Percentiles rank a stretch among this genome's conserved stretches.
Evolutionary conservation across 148 eudicot genomes (phyloP).

Genomic region (Fagopyrum esculentum): DNA sequence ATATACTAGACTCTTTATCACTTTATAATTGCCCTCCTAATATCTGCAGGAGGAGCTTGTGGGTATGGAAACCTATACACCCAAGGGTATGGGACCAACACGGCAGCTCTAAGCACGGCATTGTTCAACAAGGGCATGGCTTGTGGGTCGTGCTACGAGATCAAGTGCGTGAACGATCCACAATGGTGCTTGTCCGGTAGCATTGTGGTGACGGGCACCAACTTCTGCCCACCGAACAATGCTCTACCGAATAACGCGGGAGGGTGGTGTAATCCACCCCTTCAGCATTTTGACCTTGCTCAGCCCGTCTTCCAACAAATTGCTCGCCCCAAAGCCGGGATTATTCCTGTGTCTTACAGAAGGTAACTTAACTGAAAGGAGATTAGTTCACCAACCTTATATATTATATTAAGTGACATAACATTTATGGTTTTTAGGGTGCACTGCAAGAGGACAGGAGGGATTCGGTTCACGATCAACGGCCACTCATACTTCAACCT

Average conservation of each 20-base stretch:
- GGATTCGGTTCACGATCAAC: constrained; percentile 12
- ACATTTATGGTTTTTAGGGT: constrained; percentile 14
- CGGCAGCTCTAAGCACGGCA: constrained; percentile 41
- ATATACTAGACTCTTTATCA: too few relatives aligned
- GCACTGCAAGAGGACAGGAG: constrained; percentile 4
- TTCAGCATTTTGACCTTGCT: constrained; percentile 31
- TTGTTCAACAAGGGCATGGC: constrained; percentile 41
- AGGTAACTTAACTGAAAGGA: constrained; percentile 20
- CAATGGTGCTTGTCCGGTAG: constrained; percentile 27
- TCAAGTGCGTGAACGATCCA: constrained; percentile 23
- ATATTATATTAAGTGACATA: too few relatives aligned
- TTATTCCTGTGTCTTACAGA: constrained; percentile 30
- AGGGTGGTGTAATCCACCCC: constrained; percentile 36
- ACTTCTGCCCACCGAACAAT: constrained; percentile 32
- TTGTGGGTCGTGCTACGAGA: constrained; percentile 40
- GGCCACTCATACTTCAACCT: constrained; percentile 28
- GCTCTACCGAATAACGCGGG: constrained; percentile 18
- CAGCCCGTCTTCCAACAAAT: constrained; percentile 26
- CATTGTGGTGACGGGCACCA: constrained; percentile 26
- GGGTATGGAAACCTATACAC: constrained; percentile 41
- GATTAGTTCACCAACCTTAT: too few relatives aligned
- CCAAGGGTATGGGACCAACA: constrained; percentile 37
- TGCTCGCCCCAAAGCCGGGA: constrained; percentile 30
- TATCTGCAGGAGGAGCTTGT: constrained; percentile 34
- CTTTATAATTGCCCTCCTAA: neutral